These are phyloP conservation scores for Malus sieversii DNA, from an alignment of 306 rosid genomes.

Conservation along the genomic window DNA sequence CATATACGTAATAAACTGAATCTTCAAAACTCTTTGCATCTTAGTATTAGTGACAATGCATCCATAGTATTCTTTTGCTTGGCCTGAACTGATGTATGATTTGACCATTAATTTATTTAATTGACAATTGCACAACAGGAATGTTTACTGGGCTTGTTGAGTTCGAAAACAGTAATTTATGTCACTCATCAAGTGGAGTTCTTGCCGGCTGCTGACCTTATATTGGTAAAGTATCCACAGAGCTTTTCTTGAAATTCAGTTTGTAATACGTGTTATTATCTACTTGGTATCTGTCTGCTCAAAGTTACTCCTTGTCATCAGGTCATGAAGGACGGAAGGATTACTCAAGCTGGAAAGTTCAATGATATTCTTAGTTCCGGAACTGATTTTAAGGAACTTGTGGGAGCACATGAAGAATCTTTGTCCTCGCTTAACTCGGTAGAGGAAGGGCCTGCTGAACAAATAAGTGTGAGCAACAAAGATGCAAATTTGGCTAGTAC, in stretches of 20 bases:
- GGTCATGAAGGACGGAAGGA: conserved; percentile 84
- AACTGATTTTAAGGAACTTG: conserved; percentile 73
- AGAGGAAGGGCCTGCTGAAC: conserved; percentile 20
- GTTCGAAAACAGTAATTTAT: conserved; percentile 70
- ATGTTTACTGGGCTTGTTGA: conserved; percentile 65
- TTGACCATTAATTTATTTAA: not conserved
- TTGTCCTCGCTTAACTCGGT: conserved; percentile 50
- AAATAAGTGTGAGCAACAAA: conserved; percentile 12
- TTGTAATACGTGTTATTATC: not conserved
- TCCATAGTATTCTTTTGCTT: not conserved
- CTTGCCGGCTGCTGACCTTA: conserved; percentile 77
- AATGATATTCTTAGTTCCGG: conserved; percentile 51
- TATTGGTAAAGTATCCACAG: conserved; percentile 41
- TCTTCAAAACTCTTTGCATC: not conserved
- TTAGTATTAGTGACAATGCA: not conserved
- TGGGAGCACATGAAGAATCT: conserved; percentile 77
- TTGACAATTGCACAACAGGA: conserved; percentile 38
- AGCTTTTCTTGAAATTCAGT: not conserved
- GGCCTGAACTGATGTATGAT: not conserved
- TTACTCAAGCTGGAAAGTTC: conserved; percentile 71
- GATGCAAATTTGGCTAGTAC: conserved; percentile 16
- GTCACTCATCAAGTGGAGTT: conserved; percentile 89
- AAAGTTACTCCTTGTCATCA: conserved; percentile 11
- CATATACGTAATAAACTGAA: not conserved
- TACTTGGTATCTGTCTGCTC: not conserved